phyloP scores from a whole-genome alignment of 2,329 filamentous ascomycete species.

The Sporothrix protearum region DNA sequence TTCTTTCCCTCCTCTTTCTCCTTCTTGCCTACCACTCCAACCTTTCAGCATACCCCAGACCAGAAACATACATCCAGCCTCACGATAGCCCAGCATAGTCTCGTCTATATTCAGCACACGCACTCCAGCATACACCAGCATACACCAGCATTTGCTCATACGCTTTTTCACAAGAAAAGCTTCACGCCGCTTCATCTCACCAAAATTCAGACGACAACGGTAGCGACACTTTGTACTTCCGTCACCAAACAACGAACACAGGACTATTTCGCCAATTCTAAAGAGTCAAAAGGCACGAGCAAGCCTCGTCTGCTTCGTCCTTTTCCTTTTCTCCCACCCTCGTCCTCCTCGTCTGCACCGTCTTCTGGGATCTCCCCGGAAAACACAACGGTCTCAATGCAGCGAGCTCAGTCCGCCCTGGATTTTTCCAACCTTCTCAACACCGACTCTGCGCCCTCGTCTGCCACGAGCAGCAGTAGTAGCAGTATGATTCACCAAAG shows the following conservation, averaged over 20 bases:
- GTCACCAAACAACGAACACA: neutral
- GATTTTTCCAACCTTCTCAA: conserved; percentile 75
- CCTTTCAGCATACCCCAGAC: neutral
- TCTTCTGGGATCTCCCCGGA: conserved; percentile 22
- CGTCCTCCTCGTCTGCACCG: neutral
- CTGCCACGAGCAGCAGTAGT: conserved; percentile 29
- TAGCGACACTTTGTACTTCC: neutral
- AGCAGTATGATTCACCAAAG: conserved; percentile 30
- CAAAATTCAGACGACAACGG: neutral
- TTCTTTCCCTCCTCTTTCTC: neutral
- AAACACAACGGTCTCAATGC: conserved; percentile 62
- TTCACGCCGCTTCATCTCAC: neutral
- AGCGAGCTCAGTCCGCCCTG: conserved; percentile 68
- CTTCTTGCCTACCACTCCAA: neutral
- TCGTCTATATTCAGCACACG: neutral
- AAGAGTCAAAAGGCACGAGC: neutral
- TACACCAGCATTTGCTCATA: neutral
- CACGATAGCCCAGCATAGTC: neutral
- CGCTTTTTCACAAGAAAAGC: neutral
- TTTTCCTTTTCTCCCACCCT: neutral
- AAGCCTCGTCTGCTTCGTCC: neutral
- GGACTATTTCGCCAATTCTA: too few species aligned
- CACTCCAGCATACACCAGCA: neutral
- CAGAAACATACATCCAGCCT: neutral
- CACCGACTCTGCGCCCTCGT: conserved; percentile 40